Evolutionary conservation across 768 basidiomycete genomes (phyloP).

Genomic region (Leccinum incarnatum): DNA sequence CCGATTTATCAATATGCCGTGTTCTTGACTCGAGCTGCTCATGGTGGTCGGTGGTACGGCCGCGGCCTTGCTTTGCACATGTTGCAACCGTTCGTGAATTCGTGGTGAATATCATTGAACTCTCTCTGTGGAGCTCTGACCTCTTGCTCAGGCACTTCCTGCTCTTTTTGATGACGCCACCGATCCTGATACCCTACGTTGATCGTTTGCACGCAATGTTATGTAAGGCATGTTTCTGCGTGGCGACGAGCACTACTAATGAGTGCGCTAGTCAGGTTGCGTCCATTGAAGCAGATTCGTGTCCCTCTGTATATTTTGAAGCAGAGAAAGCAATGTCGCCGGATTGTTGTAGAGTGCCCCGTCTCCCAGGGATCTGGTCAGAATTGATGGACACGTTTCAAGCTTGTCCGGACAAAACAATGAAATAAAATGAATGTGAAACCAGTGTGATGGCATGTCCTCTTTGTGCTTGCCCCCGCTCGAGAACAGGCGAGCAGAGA

Average conservation of each 20-base stretch:
- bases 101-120: constrained; percentile 95
- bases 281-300: constrained; percentile 91
- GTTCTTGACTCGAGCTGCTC: constrained; percentile 91
- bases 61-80: constrained; percentile 87
- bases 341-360: constrained; percentile 63
- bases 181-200: constrained; percentile 86
- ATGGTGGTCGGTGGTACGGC: constrained; percentile 98
- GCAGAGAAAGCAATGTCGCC: constrained; percentile 84
- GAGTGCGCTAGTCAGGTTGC: constrained; percentile 74
- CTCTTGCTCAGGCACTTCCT: constrained; percentile 84
- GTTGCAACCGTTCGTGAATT: constrained; percentile 99
- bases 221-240: constrained; percentile 47
- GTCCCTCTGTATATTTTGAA: constrained; percentile 88
- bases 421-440: not conserved
- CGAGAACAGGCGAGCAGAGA: not conserved
- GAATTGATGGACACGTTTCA: not conserved
- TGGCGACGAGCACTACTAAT: constrained; percentile 16
- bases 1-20: constrained; percentile 89
- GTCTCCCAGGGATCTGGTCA: constrained; percentile 24
- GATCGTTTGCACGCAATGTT: constrained; percentile 89
- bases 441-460: not conserved
- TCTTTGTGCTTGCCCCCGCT: not conserved
- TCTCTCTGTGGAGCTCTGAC: constrained; percentile 94
- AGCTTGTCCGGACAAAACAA: not conserved
- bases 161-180: constrained; percentile 87